A percentile compares a stretch with the other conserved stretches of the same genome.
Evolutionary conservation across 495 filamentous ascomycete species (phyloP).

Genomic region (Pseudotulostoma volvatum): DNA sequence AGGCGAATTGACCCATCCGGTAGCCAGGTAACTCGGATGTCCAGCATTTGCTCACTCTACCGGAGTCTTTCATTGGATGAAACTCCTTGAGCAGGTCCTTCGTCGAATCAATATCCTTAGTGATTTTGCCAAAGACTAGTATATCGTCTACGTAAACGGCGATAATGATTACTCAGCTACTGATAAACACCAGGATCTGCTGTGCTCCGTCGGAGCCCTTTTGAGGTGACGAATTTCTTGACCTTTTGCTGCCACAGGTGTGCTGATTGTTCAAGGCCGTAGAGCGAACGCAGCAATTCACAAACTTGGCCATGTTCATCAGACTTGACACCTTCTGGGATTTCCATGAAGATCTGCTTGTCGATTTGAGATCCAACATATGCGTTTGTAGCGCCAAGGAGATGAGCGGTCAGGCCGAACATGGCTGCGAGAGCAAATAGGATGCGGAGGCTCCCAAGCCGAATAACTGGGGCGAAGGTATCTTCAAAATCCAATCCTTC

Average conservation of each 20-base stretch:
- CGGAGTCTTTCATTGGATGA: background rate
- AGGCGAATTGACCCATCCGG: background rate
- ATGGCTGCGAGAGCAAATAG: background rate
- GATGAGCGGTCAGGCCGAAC: background rate
- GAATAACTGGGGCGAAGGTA: background rate
- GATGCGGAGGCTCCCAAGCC: background rate
- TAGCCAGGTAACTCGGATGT: background rate
- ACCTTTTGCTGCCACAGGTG: conserved; percentile 1
- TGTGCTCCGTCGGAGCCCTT: background rate
- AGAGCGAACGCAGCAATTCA: background rate
- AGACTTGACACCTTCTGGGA: background rate
- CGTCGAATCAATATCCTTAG: background rate
- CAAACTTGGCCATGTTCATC: background rate
- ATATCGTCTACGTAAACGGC: background rate
- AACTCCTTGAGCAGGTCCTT: conserved; percentile 1
- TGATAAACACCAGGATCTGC: background rate
- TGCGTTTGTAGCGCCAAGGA: background rate
- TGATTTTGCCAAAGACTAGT: background rate
- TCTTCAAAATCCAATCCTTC: background rate
- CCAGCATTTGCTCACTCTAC: background rate
- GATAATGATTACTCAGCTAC: background rate
- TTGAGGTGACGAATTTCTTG: background rate
- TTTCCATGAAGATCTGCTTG: background rate
- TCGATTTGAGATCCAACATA: background rate
- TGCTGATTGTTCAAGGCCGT: background rate